A percentile compares a stretch with the other conserved stretches of the same genome.
Evolutionary conservation across 1,284 basidiomycete genomes (phyloP).

Genomic region (Sporisorium exsertum): DNA sequence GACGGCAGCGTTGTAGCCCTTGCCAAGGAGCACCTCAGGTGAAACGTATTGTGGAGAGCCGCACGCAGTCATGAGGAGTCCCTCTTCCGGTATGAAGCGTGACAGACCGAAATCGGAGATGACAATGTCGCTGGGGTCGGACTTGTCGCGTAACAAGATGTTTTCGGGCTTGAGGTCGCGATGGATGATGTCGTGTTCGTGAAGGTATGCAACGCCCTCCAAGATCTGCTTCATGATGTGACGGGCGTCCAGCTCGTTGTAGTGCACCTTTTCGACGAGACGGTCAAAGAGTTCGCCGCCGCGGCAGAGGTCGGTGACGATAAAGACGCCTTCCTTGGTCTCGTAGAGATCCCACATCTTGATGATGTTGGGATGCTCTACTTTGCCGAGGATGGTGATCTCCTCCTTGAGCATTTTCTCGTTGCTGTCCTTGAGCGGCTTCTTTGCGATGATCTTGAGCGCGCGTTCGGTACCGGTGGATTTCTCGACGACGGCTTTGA

Average conservation of each 20-base stretch:
- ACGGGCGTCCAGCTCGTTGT: conserved; percentile 66
- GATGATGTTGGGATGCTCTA: conserved; percentile 66
- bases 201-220: conserved; percentile 64
- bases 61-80: conserved; percentile 66
- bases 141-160: conserved; percentile 60
- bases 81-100: conserved; percentile 63
- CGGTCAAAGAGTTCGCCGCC: conserved; percentile 68
- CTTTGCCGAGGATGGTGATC: conserved; percentile 63
- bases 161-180: conserved; percentile 69
- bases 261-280: conserved; percentile 63
- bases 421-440: conserved; percentile 63
- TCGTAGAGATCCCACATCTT: conserved; percentile 68
- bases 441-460: conserved; percentile 68
- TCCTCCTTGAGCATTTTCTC: conserved; percentile 66
- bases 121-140: conserved; percentile 59
- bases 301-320: conserved; percentile 66
- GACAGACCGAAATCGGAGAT: conserved; percentile 69
- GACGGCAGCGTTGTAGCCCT: conserved; percentile 63
- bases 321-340: conserved; percentile 67
- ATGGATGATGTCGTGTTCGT: conserved; percentile 66
- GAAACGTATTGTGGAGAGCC: conserved; percentile 68
- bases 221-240: conserved; percentile 65
- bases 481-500: conserved; percentile 55
- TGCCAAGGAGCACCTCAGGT: conserved; percentile 67
- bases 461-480: conserved; percentile 60